Conservation (phyloP, 306 rosid species). For the Macrotyloma uniflorum region DNA sequence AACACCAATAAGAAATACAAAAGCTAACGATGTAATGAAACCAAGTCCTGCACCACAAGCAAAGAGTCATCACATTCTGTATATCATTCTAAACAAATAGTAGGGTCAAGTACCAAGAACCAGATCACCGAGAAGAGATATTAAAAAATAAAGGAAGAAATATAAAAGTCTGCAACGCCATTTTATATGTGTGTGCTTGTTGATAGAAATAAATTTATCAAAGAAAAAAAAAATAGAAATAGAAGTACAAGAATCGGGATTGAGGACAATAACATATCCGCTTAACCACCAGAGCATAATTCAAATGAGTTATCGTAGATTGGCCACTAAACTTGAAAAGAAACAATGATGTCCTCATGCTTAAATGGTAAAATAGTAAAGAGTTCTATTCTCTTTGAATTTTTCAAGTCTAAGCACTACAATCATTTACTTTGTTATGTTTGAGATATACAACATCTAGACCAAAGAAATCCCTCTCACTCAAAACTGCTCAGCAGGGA, state of each 20-base stretch:
- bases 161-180: background rate
- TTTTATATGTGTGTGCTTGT: background rate
- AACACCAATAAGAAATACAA: constrained; percentile 84
- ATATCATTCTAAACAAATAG: constrained; percentile 35
- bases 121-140: background rate
- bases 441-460: background rate
- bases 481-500: background rate
- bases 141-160: background rate
- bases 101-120: background rate
- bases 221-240: too few relatives aligned
- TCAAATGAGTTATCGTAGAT: constrained; percentile 8
- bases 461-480: constrained; percentile 5
- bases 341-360: constrained; percentile 17
- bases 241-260: constrained; percentile 28
- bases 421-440: background rate
- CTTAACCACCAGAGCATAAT: background rate
- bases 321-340: constrained; percentile 22
- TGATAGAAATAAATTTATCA: background rate
- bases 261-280: background rate
- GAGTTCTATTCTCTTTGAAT: constrained; percentile 5
- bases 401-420: constrained; percentile 1
- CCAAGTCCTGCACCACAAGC: constrained; percentile 32
- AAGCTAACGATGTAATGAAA: constrained; percentile 76
- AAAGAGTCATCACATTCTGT: background rate
- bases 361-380: constrained; percentile 5